Percentiles rank a stretch among this genome's conserved stretches.
Conservation (phyloP, 768 basidiomycete genomes). For the Cystobasidium onofrii region DNA sequence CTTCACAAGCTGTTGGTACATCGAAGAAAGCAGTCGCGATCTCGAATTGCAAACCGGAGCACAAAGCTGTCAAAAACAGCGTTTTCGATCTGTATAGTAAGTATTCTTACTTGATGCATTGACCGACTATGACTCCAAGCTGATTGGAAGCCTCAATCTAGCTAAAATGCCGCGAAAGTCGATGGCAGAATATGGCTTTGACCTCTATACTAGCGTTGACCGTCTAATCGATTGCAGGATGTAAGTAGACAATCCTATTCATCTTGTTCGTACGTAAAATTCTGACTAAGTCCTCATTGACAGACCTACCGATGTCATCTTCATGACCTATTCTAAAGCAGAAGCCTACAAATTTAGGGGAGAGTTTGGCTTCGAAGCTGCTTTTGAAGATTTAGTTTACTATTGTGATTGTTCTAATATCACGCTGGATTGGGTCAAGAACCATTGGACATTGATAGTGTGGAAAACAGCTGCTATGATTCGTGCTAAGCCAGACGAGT, state of each 20-base stretch:
- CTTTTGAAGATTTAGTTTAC: conserved; percentile 38
- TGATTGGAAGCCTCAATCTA: not conserved
- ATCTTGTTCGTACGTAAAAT: not conserved
- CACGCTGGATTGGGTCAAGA: conserved; percentile 74
- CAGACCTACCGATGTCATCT: conserved; percentile 37
- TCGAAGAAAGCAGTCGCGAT: not conserved
- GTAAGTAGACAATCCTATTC: conserved; percentile 13
- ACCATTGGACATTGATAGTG: conserved; percentile 80
- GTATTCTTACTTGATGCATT: too few relatives aligned
- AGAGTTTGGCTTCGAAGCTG: conserved; percentile 41
- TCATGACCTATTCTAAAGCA: conserved; percentile 31
- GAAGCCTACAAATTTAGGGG: conserved; percentile 29
- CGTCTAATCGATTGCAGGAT: conserved; percentile 31
- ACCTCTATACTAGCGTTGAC: not conserved
- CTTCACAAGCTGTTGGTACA: not conserved
- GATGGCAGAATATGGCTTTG: not conserved
- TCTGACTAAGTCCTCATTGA: not conserved
- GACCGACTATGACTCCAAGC: too few relatives aligned
- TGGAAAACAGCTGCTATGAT: conserved; percentile 93
- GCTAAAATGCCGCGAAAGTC: not conserved
- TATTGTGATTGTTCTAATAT: conserved; percentile 54
- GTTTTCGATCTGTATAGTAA: conserved; percentile 38
- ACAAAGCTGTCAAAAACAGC: not conserved
- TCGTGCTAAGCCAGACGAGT: conserved; percentile 58
- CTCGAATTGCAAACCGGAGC: not conserved